Conservation (phyloP, 2,329 filamentous ascomycete species). For the Trichoderma hamatum region DNA sequence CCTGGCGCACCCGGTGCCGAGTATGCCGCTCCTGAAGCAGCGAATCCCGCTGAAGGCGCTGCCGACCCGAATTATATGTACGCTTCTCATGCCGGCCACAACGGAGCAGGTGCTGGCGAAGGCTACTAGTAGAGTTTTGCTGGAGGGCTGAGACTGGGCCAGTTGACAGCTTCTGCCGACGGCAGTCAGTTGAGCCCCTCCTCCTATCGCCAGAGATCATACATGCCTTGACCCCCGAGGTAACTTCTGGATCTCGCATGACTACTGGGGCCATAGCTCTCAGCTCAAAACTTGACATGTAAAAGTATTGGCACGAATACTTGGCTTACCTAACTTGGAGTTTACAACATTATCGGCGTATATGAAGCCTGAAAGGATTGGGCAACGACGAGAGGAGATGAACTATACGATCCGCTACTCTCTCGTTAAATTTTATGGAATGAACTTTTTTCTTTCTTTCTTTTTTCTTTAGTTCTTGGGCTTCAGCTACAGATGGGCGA, state of each 20-base stretch:
- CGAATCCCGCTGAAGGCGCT: slow-evolving; percentile 46
- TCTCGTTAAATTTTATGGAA: not conserved
- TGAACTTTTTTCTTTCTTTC: not conserved
- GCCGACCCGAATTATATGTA: slow-evolving; percentile 56
- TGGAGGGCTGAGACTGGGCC: not conserved
- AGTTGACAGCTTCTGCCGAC: not conserved
- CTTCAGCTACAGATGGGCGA: slow-evolving; percentile 18
- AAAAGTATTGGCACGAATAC: slow-evolving; percentile 11
- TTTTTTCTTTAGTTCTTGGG: slow-evolving; percentile 13
- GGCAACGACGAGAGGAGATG: not conserved
- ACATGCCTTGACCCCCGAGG: too few species aligned
- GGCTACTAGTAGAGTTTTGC: slow-evolving; percentile 47
- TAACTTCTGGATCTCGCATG: not conserved
- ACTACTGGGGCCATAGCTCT: not conserved
- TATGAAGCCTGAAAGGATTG: slow-evolving; percentile 4
- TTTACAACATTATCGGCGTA: slow-evolving; percentile 10
- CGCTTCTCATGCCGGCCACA: slow-evolving; percentile 57
- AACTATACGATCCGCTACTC: not conserved
- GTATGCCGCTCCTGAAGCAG: slow-evolving; percentile 48
- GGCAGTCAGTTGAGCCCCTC: not conserved
- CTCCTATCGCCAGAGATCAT: not conserved
- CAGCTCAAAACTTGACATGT: not conserved
- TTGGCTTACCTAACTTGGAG: slow-evolving; percentile 9
- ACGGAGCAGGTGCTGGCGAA: slow-evolving; percentile 58
- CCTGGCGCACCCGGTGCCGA: slow-evolving; percentile 41